Evolutionary conservation across 2,329 filamentous ascomycete species (phyloP).

Genomic region (Xylaria digitata): DNA sequence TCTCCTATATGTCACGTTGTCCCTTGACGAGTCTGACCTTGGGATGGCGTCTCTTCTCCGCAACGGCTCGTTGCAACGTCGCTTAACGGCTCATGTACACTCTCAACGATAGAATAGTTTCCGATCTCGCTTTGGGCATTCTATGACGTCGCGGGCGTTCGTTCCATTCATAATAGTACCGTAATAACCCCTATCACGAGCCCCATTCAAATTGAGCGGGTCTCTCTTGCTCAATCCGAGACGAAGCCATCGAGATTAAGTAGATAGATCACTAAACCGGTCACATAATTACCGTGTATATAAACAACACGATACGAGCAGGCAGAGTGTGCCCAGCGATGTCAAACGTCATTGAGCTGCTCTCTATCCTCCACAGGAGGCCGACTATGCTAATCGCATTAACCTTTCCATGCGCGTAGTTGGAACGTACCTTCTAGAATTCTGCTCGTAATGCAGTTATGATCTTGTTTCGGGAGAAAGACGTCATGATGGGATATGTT

Average conservation of each 20-base stretch:
- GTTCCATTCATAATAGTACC: not conserved
- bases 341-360: constrained; percentile 40
- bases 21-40: constrained; percentile 1
- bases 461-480: constrained; percentile 40
- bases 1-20: not conserved
- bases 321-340: constrained; percentile 42
- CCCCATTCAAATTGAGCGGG: too few species aligned
- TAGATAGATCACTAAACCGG: not conserved
- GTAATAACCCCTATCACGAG: not conserved
- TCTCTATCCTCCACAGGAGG: constrained; percentile 45
- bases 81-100: not conserved
- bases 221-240: not conserved
- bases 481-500: constrained; percentile 42
- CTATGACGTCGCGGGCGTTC: not conserved
- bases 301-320: constrained; percentile 25
- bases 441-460: constrained; percentile 41
- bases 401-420: constrained; percentile 44
- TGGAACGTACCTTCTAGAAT: constrained; percentile 45
- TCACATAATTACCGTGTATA: constrained; percentile 14
- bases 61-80: constrained; percentile 23
- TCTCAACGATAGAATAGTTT: too few species aligned
- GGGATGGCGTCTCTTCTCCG: not conserved
- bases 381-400: constrained; percentile 42
- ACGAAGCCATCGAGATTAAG: not conserved
- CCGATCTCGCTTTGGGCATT: too few species aligned